Conservation (phyloP, 148 eudicot species). For the Salicornia ramosissima region DNA sequence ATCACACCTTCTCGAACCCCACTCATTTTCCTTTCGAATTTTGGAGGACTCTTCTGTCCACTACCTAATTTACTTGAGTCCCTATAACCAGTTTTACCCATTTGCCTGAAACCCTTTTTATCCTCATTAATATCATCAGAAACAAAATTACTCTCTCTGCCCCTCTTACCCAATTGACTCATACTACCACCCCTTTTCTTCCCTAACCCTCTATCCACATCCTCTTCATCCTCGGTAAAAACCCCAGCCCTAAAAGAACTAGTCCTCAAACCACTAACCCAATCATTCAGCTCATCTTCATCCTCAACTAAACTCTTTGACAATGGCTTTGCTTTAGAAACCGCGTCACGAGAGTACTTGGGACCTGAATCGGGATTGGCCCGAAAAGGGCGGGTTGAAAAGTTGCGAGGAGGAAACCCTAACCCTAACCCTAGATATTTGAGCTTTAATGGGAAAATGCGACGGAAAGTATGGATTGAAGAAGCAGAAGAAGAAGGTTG, state of each 20-base stretch:
- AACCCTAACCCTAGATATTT: conserved; percentile 31
- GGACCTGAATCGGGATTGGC: conserved; percentile 24
- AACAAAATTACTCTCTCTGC: conserved; percentile 34
- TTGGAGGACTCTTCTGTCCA: too few relatives aligned
- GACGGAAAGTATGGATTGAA: conserved; percentile 34
- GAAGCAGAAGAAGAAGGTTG: conserved; percentile 26
- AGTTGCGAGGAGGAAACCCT: conserved; percentile 30
- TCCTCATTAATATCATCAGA: conserved; percentile 21
- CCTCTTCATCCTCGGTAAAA: conserved; percentile 44
- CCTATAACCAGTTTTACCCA: too few relatives aligned
- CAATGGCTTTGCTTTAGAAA: conserved; percentile 18
- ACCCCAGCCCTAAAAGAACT: conserved; percentile 38
- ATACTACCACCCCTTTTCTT: conserved; percentile 22
- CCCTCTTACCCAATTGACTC: conserved; percentile 28
- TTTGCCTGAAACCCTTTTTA: conserved; percentile 22
- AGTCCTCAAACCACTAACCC: conserved; percentile 75
- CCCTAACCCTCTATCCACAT: conserved; percentile 13
- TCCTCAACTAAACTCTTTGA: conserved; percentile 74
- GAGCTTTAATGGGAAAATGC: conserved; percentile 59
- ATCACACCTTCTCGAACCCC: not conserved
- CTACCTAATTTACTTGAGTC: too few relatives aligned
- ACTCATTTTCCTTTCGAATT: not conserved
- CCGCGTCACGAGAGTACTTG: not conserved
- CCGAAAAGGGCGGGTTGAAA: conserved; percentile 37
- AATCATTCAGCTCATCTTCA: conserved; percentile 70